Evolutionary conservation across 1,139 yeast genomes (phyloP).

Genomic region (Hemisphaericaspora subhashii): DNA sequence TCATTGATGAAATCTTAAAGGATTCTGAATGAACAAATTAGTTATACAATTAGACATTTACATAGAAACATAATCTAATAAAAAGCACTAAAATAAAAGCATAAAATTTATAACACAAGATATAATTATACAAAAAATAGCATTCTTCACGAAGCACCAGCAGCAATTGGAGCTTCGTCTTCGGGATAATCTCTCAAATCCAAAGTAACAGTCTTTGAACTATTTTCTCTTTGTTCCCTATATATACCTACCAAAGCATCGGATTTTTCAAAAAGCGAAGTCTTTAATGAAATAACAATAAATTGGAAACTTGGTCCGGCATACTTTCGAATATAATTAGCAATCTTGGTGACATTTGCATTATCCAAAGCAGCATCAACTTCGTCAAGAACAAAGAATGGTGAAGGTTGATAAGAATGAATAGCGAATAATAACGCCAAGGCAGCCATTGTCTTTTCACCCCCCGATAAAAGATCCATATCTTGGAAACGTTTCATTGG

Average conservation of each 20-base stretch:
- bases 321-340: constrained; percentile 75
- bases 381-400: constrained; percentile 94
- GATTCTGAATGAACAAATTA: constrained; percentile 10
- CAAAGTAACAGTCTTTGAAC: constrained; percentile 74
- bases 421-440: constrained; percentile 87
- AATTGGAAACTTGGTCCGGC: constrained; percentile 84
- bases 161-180: constrained; percentile 26
- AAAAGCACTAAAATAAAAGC: neutral
- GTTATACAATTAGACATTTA: neutral
- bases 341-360: constrained; percentile 81
- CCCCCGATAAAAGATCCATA: constrained; percentile 93
- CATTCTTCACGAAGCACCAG: no score
- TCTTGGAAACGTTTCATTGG: constrained; percentile 93
- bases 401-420: constrained; percentile 90
- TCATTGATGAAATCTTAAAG: constrained; percentile 50
- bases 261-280: constrained; percentile 81
- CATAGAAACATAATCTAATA: neutral
- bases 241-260: constrained; percentile 93
- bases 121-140: constrained; percentile 1
- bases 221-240: constrained; percentile 75
- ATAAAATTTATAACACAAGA: no score
- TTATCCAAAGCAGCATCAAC: constrained; percentile 96
- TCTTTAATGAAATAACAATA: constrained; percentile 90
- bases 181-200: constrained; percentile 67
- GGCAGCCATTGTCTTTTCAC: constrained; percentile 97